phyloP scores from a whole-genome alignment of 306 rosid genomes.

The Medicago truncatula region MtrunA17r5.0-ANR NC_053045.1:52450501-52451000 shows the following conservation, averaged over 20 bases:
- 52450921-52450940: background rate
- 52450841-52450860: slow-evolving; percentile 90
- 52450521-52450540: slow-evolving; percentile 92
- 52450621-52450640: slow-evolving; percentile 96
- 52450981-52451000: background rate
- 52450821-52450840: slow-evolving; percentile 93
- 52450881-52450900: slow-evolving; percentile 26
- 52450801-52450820: slow-evolving; percentile 82
- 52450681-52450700: slow-evolving; percentile 95
- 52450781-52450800: slow-evolving; percentile 78
- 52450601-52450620: slow-evolving; percentile 81
- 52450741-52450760: slow-evolving; percentile 33
- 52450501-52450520: slow-evolving; percentile 94
- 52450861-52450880: slow-evolving; percentile 32
- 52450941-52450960: slow-evolving; percentile 11
- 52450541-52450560: slow-evolving; percentile 97
- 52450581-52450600: slow-evolving; percentile 76
- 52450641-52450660: slow-evolving; percentile 80
- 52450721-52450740: slow-evolving; percentile 17
- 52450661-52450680: slow-evolving; percentile 85
- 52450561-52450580: slow-evolving; percentile 90
- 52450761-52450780: slow-evolving; percentile 44
- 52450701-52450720: slow-evolving; percentile 76
- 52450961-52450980: background rate
- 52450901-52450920: background rate